These are phyloP conservation scores for Aspergillus vadensis DNA, from an alignment of 2,329 filamentous ascomycete species.

Conservation along the genomic window DNA sequence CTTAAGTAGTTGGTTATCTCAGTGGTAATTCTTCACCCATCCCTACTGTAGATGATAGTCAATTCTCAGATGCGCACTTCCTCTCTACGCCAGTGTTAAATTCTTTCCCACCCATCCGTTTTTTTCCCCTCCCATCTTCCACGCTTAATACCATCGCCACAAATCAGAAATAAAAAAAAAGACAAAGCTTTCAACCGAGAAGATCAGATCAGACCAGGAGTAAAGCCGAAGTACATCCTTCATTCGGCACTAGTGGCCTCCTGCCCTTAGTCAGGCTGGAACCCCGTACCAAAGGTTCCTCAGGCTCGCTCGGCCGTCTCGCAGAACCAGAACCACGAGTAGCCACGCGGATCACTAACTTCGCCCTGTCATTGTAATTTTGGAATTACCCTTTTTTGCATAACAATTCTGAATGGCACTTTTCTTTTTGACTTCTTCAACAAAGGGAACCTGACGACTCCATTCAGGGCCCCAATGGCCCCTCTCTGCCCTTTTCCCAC, in stretches of 20 bases:
- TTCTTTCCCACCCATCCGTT: too few species aligned
- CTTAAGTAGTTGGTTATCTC: too few species aligned
- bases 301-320: neutral
- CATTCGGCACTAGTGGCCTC: neutral
- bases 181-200: neutral
- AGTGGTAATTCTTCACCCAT: too few species aligned
- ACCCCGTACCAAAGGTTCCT: slow-evolving; percentile 13
- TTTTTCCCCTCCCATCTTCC: too few species aligned
- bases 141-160: neutral
- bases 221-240: slow-evolving; percentile 15
- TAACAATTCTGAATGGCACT: neutral
- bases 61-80: too few species aligned
- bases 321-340: neutral
- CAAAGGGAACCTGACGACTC: slow-evolving; percentile 10
- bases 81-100: too few species aligned
- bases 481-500: slow-evolving; percentile 12
- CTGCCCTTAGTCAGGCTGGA: slow-evolving; percentile 10
- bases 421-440: neutral
- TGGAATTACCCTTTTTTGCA: neutral
- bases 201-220: neutral
- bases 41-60: too few species aligned
- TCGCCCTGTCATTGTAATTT: slow-evolving; percentile 4
- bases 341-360: slow-evolving; percentile 12
- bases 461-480: slow-evolving; percentile 17
- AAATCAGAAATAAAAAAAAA: neutral